Percentiles rank a stretch among this genome's conserved stretches.
These are phyloP conservation scores for Vanrija humicola DNA, from an alignment of 1,284 basidiomycete species.

Conservation along the genomic window DNA sequence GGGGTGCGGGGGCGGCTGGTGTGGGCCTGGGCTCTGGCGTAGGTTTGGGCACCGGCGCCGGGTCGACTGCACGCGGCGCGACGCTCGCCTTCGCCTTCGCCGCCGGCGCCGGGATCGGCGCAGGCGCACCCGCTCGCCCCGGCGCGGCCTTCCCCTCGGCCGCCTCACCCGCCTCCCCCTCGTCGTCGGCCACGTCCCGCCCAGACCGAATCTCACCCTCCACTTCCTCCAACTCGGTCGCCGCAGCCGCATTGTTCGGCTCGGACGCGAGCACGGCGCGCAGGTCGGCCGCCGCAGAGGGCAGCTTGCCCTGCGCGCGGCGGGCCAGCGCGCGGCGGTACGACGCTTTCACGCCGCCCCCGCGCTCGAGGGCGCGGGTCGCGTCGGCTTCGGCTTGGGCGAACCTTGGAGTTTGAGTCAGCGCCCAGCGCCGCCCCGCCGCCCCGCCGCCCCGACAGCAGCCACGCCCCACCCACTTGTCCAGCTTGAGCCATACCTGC, in stretches of 20 bases:
- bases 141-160: neutral
- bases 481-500: conserved; percentile 46
- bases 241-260: conserved; percentile 28
- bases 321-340: conserved; percentile 41
- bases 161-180: neutral
- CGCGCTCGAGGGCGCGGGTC: conserved; percentile 27
- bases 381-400: conserved; percentile 46
- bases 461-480: conserved; percentile 4
- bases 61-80: neutral
- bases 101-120: no score
- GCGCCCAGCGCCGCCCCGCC: no score
- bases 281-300: conserved; percentile 21
- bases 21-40: neutral
- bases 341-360: conserved; percentile 39
- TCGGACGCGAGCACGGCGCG: conserved; percentile 13
- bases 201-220: neutral
- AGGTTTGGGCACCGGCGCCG: neutral
- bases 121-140: neutral
- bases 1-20: neutral
- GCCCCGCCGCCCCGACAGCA: no score
- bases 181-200: neutral
- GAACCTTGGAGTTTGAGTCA: conserved; percentile 27
- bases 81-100: neutral
- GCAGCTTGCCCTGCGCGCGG: conserved; percentile 26
- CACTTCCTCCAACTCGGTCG: conserved; percentile 33